A percentile compares a stretch with the other conserved stretches of the same genome.
Evolutionary conservation across 139 green algal species (phyloP).

Genomic region (Edaphochlamys debaryana): DNA sequence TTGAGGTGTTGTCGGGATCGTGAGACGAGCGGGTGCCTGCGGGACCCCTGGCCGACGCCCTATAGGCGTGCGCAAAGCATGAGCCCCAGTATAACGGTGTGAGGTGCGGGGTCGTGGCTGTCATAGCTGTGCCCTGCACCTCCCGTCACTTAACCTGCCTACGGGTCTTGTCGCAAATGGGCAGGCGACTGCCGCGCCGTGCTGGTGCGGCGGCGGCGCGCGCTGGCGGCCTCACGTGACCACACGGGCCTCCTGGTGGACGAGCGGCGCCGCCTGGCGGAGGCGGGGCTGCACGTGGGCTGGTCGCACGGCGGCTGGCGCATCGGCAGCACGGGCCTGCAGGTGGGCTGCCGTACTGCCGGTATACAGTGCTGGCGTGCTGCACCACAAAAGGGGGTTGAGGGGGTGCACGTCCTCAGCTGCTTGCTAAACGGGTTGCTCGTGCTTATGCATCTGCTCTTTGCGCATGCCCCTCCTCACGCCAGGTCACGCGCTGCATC

Average conservation of each 20-base stretch:
- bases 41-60: too few species aligned
- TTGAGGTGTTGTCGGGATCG: too few species aligned
- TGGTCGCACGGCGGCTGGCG: conserved; percentile 74
- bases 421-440: too few species aligned
- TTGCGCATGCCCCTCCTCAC: background rate
- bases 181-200: conserved; percentile 89
- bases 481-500: conserved; percentile 78
- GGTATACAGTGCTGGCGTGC: background rate
- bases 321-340: conserved; percentile 75
- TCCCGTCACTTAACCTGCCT: too few species aligned
- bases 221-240: conserved; percentile 79
- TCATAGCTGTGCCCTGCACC: too few species aligned
- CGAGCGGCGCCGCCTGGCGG: conserved; percentile 81
- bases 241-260: conserved; percentile 77
- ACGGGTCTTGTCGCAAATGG: too few species aligned
- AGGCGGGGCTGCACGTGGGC: conserved; percentile 61
- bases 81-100: too few species aligned
- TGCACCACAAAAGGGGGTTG: background rate
- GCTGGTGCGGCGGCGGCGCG: conserved; percentile 69
- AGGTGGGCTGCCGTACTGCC: conserved; percentile 62
- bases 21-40: too few species aligned
- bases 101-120: too few species aligned
- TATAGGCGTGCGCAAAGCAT: too few species aligned
- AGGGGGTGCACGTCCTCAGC: too few species aligned
- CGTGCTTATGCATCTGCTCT: too few species aligned